A percentile compares a stretch with the other conserved stretches of the same genome.
These are phyloP conservation scores for Pichia sp. DNA, from an alignment of 1,139 yeast genomes.

Conservation along the genomic window DNA sequence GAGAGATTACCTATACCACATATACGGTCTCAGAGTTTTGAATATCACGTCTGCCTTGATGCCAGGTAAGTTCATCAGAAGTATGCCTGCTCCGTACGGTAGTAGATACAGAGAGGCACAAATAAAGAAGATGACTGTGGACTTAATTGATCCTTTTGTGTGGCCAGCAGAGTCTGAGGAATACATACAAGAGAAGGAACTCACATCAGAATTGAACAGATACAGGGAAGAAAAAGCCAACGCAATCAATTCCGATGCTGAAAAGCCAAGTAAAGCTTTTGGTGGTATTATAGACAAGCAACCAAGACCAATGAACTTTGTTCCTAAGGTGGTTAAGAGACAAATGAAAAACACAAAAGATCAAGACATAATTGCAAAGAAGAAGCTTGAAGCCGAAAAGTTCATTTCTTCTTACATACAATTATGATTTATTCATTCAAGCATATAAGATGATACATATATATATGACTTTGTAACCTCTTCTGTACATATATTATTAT, in stretches of 20 bases:
- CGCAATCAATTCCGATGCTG: constrained; percentile 60
- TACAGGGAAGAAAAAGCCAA: constrained; percentile 42
- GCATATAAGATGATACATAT: not conserved
- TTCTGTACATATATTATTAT: constrained; percentile 6
- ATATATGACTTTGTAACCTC: not conserved
- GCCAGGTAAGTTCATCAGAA: constrained; percentile 66
- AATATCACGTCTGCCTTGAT: constrained; percentile 81
- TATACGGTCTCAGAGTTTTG: constrained; percentile 83
- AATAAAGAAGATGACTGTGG: constrained; percentile 90
- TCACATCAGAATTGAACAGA: constrained; percentile 37
- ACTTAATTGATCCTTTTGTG: constrained; percentile 86
- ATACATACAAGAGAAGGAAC: constrained; percentile 35
- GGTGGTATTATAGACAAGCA: constrained; percentile 76
- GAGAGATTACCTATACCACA: constrained; percentile 83
- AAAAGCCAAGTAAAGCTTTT: constrained; percentile 66
- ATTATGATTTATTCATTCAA: constrained; percentile 10
- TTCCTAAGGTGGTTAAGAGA: constrained; percentile 49
- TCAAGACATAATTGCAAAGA: constrained; percentile 27
- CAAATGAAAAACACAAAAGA: constrained; percentile 40
- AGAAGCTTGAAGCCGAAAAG: constrained; percentile 30
- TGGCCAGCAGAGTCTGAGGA: constrained; percentile 70
- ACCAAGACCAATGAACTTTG: constrained; percentile 65
- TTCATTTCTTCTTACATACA: constrained; percentile 28
- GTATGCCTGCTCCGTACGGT: constrained; percentile 61
- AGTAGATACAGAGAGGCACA: constrained; percentile 64